Percentiles rank a stretch among this genome's conserved stretches.
Evolutionary conservation across 495 filamentous ascomycete genomes (phyloP).

Genomic region (Aspergillus avenaceus): DNA sequence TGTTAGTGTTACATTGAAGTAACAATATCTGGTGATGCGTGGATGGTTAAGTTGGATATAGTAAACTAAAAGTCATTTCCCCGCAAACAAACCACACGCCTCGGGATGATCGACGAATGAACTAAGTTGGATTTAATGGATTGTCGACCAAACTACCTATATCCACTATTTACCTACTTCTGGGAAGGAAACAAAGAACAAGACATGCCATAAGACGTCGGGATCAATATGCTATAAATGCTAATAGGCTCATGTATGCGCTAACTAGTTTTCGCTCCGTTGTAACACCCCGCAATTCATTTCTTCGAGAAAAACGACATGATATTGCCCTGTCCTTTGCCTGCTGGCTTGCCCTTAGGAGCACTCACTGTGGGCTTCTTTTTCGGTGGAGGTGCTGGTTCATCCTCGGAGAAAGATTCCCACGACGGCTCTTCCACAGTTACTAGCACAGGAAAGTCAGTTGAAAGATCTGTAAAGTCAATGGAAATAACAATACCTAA

Average conservation of each 20-base stretch:
- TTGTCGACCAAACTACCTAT: too few species aligned
- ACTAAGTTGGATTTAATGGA: too few species aligned
- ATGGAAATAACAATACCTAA: constrained; percentile 56
- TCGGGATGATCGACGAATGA: neutral
- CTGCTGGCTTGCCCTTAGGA: constrained; percentile 54
- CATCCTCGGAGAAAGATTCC: constrained; percentile 95
- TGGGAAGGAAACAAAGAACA: too few species aligned
- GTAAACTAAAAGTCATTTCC: neutral
- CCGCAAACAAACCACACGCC: neutral
- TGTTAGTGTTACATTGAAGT: neutral
- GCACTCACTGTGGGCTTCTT: constrained; percentile 52
- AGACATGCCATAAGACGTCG: too few species aligned
- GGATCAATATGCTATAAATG: too few species aligned
- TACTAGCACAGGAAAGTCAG: constrained; percentile 51
- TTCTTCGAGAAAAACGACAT: constrained; percentile 95
- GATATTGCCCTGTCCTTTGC: constrained; percentile 79
- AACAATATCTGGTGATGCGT: neutral
- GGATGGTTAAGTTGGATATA: neutral
- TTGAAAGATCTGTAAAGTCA: constrained; percentile 1
- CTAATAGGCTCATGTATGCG: too few species aligned
- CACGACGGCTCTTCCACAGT: constrained; percentile 83
- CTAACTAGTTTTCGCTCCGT: too few species aligned
- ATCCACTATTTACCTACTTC: too few species aligned
- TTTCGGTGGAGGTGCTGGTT: constrained; percentile 60
- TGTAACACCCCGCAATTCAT: constrained; percentile 19